Evolutionary conservation across 2,329 filamentous ascomycete genomes (phyloP), one percentile per base, ranked within the genome.

Genomic region (Fusarium newnesense): DNA sequence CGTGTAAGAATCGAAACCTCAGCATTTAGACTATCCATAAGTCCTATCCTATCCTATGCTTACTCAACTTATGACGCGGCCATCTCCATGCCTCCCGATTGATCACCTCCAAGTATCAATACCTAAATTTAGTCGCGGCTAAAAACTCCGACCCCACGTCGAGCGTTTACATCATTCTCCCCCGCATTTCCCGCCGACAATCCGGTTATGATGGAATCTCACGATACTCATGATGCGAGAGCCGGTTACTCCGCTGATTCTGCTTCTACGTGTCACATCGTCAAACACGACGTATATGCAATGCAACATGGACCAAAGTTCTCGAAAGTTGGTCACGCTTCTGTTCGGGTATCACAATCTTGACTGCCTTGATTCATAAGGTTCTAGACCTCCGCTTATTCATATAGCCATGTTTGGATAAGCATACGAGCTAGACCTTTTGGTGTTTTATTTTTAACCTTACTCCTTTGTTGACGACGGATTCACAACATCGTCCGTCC

Each of bases 121-220:
- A 28, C 19, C 56, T 59, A 59, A 50, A 59, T 50, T 50, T 59
- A 59, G 56, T 9, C 19, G 19, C 54, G 28, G 54, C n/a, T 47
- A 57, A 57, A 46, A 21, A 1, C 54, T 47, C 56, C 40, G 56
- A 59, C 32, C 42, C 42, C 56, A 52, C 49, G 49, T 11, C 24
- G 44, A 58, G 10, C 30, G 30, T 50, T 36, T 28, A 36, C 42
- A 36, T 50, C 43, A 59, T 46, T 28, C 34, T 34, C 52, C 60
- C 39, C 60, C 60, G 60, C 52, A 63, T 46, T 59, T 43, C 54
- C 39, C 30, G 34, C 52, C 60, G 52, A 62, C 46, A 39, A n/a
- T 37, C 60, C 60, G 52, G 40, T 59, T 39, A 43, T 56, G 34
- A 59, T 32, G 32, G 56, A 50, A 49, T 37, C 42, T 37, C 50